Evolutionary conservation across 768 basidiomycete species (phyloP), one percentile per base, ranked within the genome.

Genomic region (Cubamyces sp.): DNA sequence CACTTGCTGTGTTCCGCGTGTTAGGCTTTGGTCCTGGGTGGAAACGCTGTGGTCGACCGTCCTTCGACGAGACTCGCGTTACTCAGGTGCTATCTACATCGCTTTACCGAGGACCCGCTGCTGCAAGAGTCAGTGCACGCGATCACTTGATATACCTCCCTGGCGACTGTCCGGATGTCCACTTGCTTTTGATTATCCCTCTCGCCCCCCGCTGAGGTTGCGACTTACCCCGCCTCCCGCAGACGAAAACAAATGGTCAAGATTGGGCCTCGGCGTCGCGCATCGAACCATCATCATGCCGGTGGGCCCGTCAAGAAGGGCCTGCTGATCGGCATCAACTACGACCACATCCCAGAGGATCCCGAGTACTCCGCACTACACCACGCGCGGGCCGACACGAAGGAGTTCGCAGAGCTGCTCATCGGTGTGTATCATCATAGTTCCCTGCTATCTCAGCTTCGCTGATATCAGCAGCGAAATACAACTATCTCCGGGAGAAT

Each of bases 251-350:
- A 21, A 18, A 63, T 63, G 62, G 62, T 54, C 39, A 63, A 63
- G 56, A 63, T 63, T 25, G 62, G 62, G 11, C 54, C 50, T 18
- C 43, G n/a, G 15, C 56, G 34, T n/a, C 62, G 46, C 16, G 15
- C n/a, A 7, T 43, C 61, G 19, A 40, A 26, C 21, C 42, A 34
- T 34, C 34, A 34, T 11, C 28, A 26, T 14, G 55, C 45, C 30
- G 42, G 46, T 49, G 30, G 26, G 18, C 57, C 57, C 14, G 40
- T 34, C 16, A 64, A 64, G 57, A 64, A 60, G 57, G 66, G 63
- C 5, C 66, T 67, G 8, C 42, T 67, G 40, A 64, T 67, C 45
- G 66, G 63, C 14, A 67, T 67, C 61, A 61, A 67, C 54, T 67
- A 67, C 30, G 26, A 39, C 30, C 37, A 28, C 18, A 46, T 52